These are phyloP conservation scores for Aspergillus proliferans DNA, from an alignment of 2,329 filamentous ascomycete species.

Conservation along the genomic window DNA sequence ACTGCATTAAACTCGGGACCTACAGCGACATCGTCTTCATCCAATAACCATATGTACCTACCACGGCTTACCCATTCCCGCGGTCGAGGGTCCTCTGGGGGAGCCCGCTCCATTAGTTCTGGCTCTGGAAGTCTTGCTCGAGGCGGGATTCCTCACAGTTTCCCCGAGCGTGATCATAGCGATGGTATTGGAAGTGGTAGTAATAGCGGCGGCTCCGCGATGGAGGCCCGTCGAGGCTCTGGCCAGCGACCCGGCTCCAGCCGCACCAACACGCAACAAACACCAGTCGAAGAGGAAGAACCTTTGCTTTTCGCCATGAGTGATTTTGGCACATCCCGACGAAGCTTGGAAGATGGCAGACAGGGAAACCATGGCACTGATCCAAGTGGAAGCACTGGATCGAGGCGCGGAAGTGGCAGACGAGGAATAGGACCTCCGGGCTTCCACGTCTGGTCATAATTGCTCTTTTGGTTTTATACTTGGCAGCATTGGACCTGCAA, in stretches of 20 bases:
- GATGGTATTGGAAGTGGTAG: slow-evolving; percentile 36
- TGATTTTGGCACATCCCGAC: slow-evolving; percentile 37
- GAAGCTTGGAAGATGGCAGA: slow-evolving; percentile 38
- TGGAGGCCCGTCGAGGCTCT: slow-evolving; percentile 31
- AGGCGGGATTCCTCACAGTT: slow-evolving; percentile 20
- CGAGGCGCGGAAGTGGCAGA: slow-evolving; percentile 31
- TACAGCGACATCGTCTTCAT: slow-evolving; percentile 23
- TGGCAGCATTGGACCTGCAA: too few relatives aligned
- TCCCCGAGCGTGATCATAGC: slow-evolving; percentile 28
- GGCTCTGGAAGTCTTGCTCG: slow-evolving; percentile 36
- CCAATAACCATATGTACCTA: slow-evolving; percentile 30
- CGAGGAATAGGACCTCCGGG: slow-evolving; percentile 27
- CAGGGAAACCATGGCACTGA: slow-evolving; percentile 27
- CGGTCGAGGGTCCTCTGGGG: slow-evolving; percentile 32
- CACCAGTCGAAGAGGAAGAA: slow-evolving; percentile 37
- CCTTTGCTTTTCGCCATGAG: slow-evolving; percentile 43
- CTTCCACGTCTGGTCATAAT: slow-evolving; percentile 29
- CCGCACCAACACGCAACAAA: slow-evolving; percentile 24
- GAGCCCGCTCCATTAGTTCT: slow-evolving; percentile 34
- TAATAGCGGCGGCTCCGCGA: slow-evolving; percentile 31
- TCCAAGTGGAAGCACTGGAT: slow-evolving; percentile 18
- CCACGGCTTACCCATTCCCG: slow-evolving; percentile 33
- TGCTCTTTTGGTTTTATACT: too few relatives aligned
- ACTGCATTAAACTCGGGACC: slow-evolving; percentile 18
- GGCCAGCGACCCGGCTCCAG: slow-evolving; percentile 29